Evolutionary conservation across 2,329 filamentous ascomycete genomes (phyloP), one percentile per base, ranked within the genome.

Genomic region (Alternaria triticimaculans): DNA sequence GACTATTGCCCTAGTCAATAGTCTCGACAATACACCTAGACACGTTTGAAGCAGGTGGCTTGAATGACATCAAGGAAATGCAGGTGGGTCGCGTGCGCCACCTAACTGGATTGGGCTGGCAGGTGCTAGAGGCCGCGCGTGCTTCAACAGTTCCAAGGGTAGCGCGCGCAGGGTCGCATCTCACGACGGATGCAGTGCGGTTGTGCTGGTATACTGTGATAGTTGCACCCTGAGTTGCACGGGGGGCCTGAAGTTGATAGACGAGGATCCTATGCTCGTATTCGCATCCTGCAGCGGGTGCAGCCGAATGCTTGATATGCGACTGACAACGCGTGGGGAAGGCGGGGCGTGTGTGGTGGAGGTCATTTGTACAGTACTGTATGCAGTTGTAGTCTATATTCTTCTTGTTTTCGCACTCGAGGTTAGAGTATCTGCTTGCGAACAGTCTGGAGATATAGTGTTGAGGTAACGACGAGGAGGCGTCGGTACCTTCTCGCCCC

Each of bases 61-160:
- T 41, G 37, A 23, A 26, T 25, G 46, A 55, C 53, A 55, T 55
- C 15, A 44, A 55, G 51, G 21, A 28, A 44, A 44, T 44, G 33
- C 45, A 41, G 18, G 55, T 58, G 45, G 28, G 44, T 58, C 44
- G 44, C 44, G 49, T 37, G 53, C 37, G 37, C 49, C 62, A 14
- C 62, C 58, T 64, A 45, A 43, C 62, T 23, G 6, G 11, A 61
- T 60, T 26, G 41, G 50, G 60, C 18, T 45, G 28, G 41, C 45
- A 51, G 33, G 46, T 23, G 30, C 37, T 50, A 50, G 45, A 59
- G 62, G 54, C 33, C 50, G 57, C 56, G 61, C 56, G 61, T 63
- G 56, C 33, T 63, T 56, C 59, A 53, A 48, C 61, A 56, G 18
- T 48, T 55, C 55, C 43, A 51, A 63, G 51, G 55, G 12, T 33